phyloP scores from a whole-genome alignment of 2,329 filamentous ascomycete species.

The Elsinoe perseae region DNA sequence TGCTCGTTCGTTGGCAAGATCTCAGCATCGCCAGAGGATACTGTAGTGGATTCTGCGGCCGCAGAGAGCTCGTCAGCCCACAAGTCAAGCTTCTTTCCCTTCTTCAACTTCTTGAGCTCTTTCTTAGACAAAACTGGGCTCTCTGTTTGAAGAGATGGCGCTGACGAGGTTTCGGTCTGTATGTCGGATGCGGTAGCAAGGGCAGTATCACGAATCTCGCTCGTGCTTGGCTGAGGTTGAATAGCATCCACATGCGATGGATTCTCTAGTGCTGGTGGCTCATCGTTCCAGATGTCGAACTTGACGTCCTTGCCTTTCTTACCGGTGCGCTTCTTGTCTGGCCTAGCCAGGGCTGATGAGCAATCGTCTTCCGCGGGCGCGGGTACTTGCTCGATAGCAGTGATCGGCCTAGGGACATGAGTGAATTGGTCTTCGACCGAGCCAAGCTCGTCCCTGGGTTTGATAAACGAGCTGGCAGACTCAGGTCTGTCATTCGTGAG shows the following conservation, averaged over 20 bases:
- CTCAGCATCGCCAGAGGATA: neutral
- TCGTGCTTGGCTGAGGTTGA: neutral
- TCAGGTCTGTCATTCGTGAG: neutral
- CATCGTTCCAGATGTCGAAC: constrained; percentile 10
- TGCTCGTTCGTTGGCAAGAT: neutral
- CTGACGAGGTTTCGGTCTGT: neutral
- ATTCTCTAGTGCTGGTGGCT: neutral
- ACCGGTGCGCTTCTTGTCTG: constrained; percentile 16
- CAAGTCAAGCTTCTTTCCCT: constrained; percentile 7
- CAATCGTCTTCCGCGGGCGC: constrained; percentile 15
- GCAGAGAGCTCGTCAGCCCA: constrained; percentile 6
- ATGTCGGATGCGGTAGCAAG: neutral
- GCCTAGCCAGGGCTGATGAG: constrained; percentile 4
- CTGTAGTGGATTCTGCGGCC: neutral
- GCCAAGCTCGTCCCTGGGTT: neutral
- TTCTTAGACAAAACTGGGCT: constrained; percentile 2
- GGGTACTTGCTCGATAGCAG: neutral
- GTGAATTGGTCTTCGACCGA: neutral
- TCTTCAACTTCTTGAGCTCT: constrained; percentile 10
- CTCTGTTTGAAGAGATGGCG: neutral
- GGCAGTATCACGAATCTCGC: neutral
- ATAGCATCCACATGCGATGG: neutral
- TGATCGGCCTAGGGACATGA: neutral
- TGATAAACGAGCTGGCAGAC: too few species aligned
- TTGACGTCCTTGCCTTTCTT: constrained; percentile 24